phyloP scores from a whole-genome alignment of 768 basidiomycete species.

The Leccinum subgranulosum region DNA sequence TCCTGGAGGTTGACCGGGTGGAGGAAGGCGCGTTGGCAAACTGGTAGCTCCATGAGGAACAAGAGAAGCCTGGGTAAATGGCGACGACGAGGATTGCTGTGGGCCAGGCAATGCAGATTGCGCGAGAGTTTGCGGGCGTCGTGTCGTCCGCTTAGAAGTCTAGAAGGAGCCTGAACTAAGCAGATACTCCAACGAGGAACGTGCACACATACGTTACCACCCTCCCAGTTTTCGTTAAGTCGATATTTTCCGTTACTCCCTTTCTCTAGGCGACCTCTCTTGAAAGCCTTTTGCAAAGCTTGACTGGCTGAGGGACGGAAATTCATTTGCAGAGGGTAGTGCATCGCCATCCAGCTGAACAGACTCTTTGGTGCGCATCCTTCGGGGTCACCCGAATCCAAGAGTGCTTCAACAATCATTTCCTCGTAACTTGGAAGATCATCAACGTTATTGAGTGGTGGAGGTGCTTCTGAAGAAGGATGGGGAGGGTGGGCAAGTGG shows the following conservation, averaged over 20 bases:
- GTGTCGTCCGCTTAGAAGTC: slow-evolving; percentile 76
- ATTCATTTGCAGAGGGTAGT: slow-evolving; percentile 83
- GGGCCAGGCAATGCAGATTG: slow-evolving; percentile 29
- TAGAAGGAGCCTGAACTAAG: slow-evolving; percentile 28
- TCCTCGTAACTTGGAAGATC: slow-evolving; percentile 87
- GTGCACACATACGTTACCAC: slow-evolving; percentile 60
- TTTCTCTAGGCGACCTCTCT: slow-evolving; percentile 78
- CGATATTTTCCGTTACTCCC: slow-evolving; percentile 69
- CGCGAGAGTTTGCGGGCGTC: slow-evolving; percentile 63
- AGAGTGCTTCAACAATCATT: slow-evolving; percentile 83
- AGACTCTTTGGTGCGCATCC: slow-evolving; percentile 81
- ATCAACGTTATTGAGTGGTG: slow-evolving; percentile 29
- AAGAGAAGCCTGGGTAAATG: slow-evolving; percentile 60
- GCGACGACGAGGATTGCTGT: slow-evolving; percentile 38
- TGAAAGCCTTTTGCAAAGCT: slow-evolving; percentile 83
- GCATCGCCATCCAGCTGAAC: slow-evolving; percentile 79
- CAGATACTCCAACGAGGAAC: not conserved
- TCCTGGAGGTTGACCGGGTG: slow-evolving; percentile 29
- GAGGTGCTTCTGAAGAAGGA: slow-evolving; percentile 26
- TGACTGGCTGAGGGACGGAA: slow-evolving; percentile 89
- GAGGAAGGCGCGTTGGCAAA: slow-evolving; percentile 36
- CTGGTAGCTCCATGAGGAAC: slow-evolving; percentile 28
- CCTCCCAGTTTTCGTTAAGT: slow-evolving; percentile 75
- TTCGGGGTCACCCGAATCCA: slow-evolving; percentile 63
- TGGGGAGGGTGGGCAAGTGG: slow-evolving; percentile 34